These are phyloP conservation scores for Hypericum perforatum DNA, from an alignment of 345 rosid species.

Conservation along the genomic window DNA sequence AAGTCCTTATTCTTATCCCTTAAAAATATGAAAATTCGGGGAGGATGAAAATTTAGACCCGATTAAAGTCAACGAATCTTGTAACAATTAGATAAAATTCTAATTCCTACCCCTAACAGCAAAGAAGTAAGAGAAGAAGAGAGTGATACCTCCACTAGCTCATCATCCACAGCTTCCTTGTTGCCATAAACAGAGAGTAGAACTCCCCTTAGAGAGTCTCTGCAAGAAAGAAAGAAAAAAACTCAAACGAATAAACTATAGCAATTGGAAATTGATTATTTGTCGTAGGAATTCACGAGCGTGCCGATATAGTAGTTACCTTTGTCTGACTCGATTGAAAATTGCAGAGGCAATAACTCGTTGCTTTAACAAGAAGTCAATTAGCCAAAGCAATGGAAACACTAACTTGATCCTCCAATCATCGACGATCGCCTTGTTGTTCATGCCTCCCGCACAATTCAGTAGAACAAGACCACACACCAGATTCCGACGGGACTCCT, in stretches of 20 bases:
- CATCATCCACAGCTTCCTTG: conserved; percentile 73
- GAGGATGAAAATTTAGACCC: too few species aligned
- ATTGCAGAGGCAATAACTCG: conserved; percentile 51
- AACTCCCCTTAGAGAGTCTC: conserved; percentile 59
- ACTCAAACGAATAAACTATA: not conserved
- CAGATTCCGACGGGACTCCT: conserved; percentile 39
- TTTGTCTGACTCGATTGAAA: conserved; percentile 64
- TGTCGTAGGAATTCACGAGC: not conserved
- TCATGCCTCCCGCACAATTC: conserved; percentile 96
- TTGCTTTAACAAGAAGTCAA: conserved; percentile 71
- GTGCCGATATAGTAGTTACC: conserved; percentile 29
- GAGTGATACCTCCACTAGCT: conserved; percentile 55
- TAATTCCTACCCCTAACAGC: too few species aligned
- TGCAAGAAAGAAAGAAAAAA: too few species aligned
- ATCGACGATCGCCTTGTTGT: conserved; percentile 83
- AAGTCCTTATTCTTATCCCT: too few species aligned
- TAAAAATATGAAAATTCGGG: too few species aligned
- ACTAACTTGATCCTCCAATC: conserved; percentile 93
- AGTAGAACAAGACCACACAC: conserved; percentile 70
- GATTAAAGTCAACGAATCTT: too few species aligned
- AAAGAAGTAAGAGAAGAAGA: not conserved
- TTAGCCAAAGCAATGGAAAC: conserved; percentile 58
- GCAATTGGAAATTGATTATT: not conserved
- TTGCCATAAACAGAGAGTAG: conserved; percentile 60
- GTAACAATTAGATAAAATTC: too few species aligned